Evolutionary conservation across 169 alveolate species (phyloP).

Genomic region (Plasmodium coatneyi): DNA sequence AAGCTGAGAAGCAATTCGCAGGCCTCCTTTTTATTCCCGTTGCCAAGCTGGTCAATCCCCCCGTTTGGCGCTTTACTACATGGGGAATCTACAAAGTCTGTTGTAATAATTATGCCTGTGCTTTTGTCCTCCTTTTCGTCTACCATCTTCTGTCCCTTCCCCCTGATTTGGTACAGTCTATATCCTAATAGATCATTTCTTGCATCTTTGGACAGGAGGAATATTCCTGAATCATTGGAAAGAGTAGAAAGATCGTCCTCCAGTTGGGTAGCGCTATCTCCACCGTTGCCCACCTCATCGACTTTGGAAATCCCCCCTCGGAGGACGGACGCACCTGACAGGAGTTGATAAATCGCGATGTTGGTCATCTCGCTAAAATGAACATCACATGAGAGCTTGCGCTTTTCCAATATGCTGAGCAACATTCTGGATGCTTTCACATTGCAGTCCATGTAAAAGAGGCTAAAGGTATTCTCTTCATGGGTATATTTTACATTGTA

Average conservation of each 20-base stretch:
- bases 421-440: neutral
- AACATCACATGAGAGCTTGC: slow-evolving; percentile 66
- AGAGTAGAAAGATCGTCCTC: neutral
- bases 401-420: slow-evolving; percentile 30
- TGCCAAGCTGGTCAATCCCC: neutral
- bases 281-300: neutral
- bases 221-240: slow-evolving; percentile 1
- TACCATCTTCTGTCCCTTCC: neutral
- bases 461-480: slow-evolving; percentile 16
- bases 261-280: neutral
- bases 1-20: slow-evolving; percentile 6
- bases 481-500: slow-evolving; percentile 35
- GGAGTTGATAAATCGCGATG: slow-evolving; percentile 31
- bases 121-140: neutral
- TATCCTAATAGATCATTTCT: slow-evolving; percentile 47
- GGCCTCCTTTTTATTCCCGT: neutral
- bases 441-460: slow-evolving; percentile 65
- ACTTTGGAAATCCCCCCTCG: neutral
- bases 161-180: slow-evolving; percentile 24
- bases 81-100: neutral
- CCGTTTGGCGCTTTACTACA: neutral
- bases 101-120: neutral
- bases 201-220: slow-evolving; percentile 36
- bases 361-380: slow-evolving; percentile 22
- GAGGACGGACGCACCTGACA: slow-evolving; percentile 14